Base-by-base conservation (phyloP, 2,329 filamentous ascomycete genomes). In the Aureobasidium leucospermi region DNA sequence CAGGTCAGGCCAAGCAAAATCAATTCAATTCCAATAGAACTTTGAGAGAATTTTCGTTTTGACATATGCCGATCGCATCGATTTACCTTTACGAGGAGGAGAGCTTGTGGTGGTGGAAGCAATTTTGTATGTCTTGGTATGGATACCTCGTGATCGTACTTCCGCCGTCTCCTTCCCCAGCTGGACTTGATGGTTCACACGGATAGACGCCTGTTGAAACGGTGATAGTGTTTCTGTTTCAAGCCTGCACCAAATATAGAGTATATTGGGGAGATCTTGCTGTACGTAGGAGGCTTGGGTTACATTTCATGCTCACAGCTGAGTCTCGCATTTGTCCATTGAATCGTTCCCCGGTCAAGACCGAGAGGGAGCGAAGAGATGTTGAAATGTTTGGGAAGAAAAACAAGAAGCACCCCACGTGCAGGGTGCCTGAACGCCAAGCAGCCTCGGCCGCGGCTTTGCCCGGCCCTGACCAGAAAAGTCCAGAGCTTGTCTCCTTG, bases 141-240 rank as follows among this genome's bases (percentile, higher is more conserved):
- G 10, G 16, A 9, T 19, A 29, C 19, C 47, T 51, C 16, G 32
- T 51, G 32, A 51, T 38, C 45, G n/a, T n/a, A 15, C 10, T 16
- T 19, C 15, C 16, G 8, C 19, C 19, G 6, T 16, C 47, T n/a
- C 34, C 23, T 51, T 28, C 32, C 29, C 46, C 46, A 36, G 46
- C 16, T 36, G n/a, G 3, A 23, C 16, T 2, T 9, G 34, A 39
- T 51, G 29, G 48, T 39, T 51, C 16, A 16, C 31, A n/a, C n/a
- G 16, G 34, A 29, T 39, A 41, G 38, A 45, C 42, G 42, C 23
- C 42, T 28, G 16, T 45, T 42, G 6, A 8, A 53, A 53, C 49
- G 49, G 38, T 53, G 38, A 53, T 42, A 53, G 49, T 53, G 28
- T 23, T 32, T 53, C 38, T 42, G 38, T 53, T 53, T 53, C 49